Evolutionary conservation across 2,329 filamentous ascomycete genomes (phyloP).

Genomic region (Talaromyces sp.): DNA sequence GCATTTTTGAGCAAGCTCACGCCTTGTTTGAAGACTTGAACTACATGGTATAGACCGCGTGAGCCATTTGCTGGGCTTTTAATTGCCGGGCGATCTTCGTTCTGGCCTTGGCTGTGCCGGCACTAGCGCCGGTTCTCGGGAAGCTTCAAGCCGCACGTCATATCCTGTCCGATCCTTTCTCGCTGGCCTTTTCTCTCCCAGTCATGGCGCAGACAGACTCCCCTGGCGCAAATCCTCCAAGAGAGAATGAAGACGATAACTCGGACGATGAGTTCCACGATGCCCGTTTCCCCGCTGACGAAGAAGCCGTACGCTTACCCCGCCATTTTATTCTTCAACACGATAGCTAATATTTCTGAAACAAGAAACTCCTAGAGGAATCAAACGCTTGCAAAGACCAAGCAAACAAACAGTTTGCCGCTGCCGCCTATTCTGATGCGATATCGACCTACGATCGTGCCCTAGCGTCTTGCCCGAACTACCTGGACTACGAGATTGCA

Average conservation of each 20-base stretch:
- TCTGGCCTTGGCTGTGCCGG: not conserved
- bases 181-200: not conserved
- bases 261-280: conserved; percentile 38
- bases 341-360: conserved; percentile 3
- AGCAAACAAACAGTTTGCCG: conserved; percentile 75
- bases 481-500: conserved; percentile 81
- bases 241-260: conserved; percentile 17
- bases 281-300: conserved; percentile 40
- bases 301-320: conserved; percentile 38
- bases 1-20: not conserved
- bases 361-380: conserved; percentile 61
- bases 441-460: conserved; percentile 80
- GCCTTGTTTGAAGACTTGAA: not conserved
- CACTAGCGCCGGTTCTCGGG: not conserved
- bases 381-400: conserved; percentile 67
- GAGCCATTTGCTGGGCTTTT: not conserved
- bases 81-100: not conserved
- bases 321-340: not conserved
- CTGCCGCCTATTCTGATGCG: conserved; percentile 67
- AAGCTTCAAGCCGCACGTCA: not conserved
- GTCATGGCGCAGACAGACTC: conserved; percentile 1
- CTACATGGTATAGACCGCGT: not conserved
- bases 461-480: conserved; percentile 70
- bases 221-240: not conserved
- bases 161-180: not conserved